These are phyloP conservation scores for Gyrodon lividus DNA, from an alignment of 768 basidiomycete species.

Conservation along the genomic window DNA sequence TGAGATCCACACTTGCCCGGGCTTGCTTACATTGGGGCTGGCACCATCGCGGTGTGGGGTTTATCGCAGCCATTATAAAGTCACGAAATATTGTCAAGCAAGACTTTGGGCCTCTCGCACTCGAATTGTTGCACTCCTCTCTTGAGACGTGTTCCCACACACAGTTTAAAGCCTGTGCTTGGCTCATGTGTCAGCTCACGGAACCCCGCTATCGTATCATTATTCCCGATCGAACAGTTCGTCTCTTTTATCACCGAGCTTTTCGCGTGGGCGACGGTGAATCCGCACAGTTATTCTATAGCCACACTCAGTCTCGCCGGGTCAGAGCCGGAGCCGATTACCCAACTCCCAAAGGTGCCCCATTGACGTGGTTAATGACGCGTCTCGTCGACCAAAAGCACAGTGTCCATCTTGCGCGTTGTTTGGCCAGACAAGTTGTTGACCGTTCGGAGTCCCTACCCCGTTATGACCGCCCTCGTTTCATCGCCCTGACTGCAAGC, in stretches of 20 bases:
- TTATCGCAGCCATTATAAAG: conserved; percentile 35
- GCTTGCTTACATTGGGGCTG: conserved; percentile 58
- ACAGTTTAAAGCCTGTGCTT: conserved; percentile 40
- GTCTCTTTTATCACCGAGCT: conserved; percentile 47
- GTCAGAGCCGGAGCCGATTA: conserved; percentile 39
- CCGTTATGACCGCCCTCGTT: conserved; percentile 42
- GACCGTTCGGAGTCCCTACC: conserved; percentile 42
- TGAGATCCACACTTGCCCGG: conserved; percentile 48
- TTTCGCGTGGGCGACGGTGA: conserved; percentile 23
- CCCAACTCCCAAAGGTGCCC: conserved; percentile 46
- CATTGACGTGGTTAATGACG: conserved; percentile 54
- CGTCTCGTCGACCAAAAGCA: conserved; percentile 39
- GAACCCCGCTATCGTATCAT: conserved; percentile 24
- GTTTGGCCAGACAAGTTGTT: conserved; percentile 49
- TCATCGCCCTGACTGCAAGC: conserved; percentile 47
- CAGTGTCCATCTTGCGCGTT: conserved; percentile 46
- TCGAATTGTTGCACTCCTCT: conserved; percentile 45
- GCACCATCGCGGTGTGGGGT: conserved; percentile 40
- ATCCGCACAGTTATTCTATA: conserved; percentile 48
- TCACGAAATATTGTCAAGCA: conserved; percentile 21
- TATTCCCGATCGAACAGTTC: conserved; percentile 45
- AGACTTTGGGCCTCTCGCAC: conserved; percentile 34
- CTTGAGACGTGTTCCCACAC: conserved; percentile 35
- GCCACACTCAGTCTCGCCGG: conserved; percentile 37
- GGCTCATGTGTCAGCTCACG: conserved; percentile 43